Base-by-base conservation (phyloP, 306 rosid species). In the Ormosia semicastrata region DNA sequence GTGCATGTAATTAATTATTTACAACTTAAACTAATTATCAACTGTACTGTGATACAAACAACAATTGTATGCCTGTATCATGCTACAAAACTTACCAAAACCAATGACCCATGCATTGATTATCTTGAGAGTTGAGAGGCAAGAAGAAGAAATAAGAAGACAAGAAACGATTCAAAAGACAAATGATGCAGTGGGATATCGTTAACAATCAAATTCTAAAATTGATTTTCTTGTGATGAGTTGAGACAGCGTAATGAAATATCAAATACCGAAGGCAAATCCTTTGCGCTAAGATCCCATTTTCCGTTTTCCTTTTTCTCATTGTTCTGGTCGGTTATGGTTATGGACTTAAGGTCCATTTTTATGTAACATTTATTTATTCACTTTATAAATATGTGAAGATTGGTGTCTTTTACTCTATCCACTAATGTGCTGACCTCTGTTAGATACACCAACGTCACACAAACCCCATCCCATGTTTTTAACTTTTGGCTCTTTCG, bases 401-500 rank as follows among this genome's bases (percentile, higher is more conserved):
- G 13, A 36, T 11, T 64, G 32, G 74, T 29, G 29, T 54, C 67
- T 67, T 66, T 24, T 54, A 14, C 8, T 39, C 1, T 17, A 4
- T 30, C 34, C 34, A 47, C 33, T 24, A 3, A 24, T 54, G 56
- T 13, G 34, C 2, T 67, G 82, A 67, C 68, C 70, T 15, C 39
- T 33, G 15, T 5, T 56, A 54, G 53, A 59, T 47, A 39, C 66
- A 47, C 41, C 3, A 79, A 68, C n/a, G 37, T 79, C 40, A 34
- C 65, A 70, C 32, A 58, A 71, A 41, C 4, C 53, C 29, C 41
- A 34, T 58, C 69, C 30, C 29, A 57, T 68, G 50, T 2, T 79
- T 49, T 37, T 37, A 62, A 52, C 39, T 73, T 81, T 73, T 15
- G 85, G 80, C 60, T 52, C 80, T 73, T 73, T 64, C 60, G 60